Percentiles rank a stretch among this genome's conserved stretches.
These are phyloP conservation scores for Xylaria acuta DNA, from an alignment of 495 filamentous ascomycete species.

Conservation along the genomic window DNA sequence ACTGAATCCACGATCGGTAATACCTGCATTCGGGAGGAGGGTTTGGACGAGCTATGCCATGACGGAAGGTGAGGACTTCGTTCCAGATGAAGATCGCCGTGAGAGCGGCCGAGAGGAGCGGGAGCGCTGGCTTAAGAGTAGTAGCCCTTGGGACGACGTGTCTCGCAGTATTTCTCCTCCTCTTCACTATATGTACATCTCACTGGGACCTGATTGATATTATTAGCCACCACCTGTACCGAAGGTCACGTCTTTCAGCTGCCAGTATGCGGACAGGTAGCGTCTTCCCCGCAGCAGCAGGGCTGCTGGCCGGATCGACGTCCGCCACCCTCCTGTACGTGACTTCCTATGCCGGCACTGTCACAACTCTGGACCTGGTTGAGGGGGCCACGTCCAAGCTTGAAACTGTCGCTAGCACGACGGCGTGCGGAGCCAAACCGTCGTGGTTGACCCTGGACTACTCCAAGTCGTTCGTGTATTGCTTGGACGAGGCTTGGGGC, in stretches of 20 bases:
- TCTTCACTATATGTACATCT: conserved; percentile 28
- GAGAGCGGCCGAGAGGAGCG: background rate
- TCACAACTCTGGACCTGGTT: conserved; percentile 60
- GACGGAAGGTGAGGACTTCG: conserved; percentile 19
- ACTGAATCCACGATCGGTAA: background rate
- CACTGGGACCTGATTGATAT: conserved; percentile 28
- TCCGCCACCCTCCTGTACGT: conserved; percentile 60
- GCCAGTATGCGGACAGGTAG: conserved; percentile 37
- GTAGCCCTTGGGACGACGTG: conserved; percentile 31
- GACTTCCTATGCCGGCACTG: conserved; percentile 64
- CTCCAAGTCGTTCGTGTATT: conserved; percentile 60
- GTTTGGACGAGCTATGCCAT: conserved; percentile 13
- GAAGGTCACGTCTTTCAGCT: conserved; percentile 28
- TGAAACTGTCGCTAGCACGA: conserved; percentile 46
- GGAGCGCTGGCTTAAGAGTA: conserved; percentile 17
- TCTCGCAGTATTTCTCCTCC: conserved; percentile 32
- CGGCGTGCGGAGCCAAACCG: conserved; percentile 61
- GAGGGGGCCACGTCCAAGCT: conserved; percentile 38
- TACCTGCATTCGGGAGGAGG: background rate
- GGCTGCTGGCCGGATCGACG: conserved; percentile 40
- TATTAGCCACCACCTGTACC: conserved; percentile 17
- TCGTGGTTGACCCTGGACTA: conserved; percentile 64
- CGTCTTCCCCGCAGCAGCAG: conserved; percentile 39
- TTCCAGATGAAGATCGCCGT: conserved; percentile 11
- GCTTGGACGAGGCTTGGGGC: conserved; percentile 61